Conservation (phyloP, 2,329 filamentous ascomycete genomes). For the Metarhizium anisopliae region DNA sequence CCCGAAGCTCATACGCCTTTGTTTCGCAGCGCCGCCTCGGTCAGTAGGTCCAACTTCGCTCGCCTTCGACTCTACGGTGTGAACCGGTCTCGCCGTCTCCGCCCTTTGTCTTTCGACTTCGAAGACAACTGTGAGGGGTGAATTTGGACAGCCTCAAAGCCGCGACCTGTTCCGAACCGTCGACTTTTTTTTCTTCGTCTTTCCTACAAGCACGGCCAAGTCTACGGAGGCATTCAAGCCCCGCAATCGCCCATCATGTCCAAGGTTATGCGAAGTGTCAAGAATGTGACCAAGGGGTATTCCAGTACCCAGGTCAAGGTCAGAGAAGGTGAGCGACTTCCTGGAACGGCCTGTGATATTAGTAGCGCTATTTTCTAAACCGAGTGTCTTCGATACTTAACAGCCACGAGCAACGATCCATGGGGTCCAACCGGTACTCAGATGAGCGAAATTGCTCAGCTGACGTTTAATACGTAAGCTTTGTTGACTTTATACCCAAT, state of each 20-base stretch:
- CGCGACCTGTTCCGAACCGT: not conserved
- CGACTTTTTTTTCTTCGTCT: not conserved
- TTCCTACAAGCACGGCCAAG: not conserved
- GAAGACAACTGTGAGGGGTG: not conserved
- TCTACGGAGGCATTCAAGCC: slow-evolving; percentile 2
- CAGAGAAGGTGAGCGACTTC: slow-evolving; percentile 63
- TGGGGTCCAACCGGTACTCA: slow-evolving; percentile 97
- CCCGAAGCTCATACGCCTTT: not conserved
- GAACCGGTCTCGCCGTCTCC: not conserved
- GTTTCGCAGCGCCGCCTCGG: not conserved
- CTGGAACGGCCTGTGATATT: not conserved
- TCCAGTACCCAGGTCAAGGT: slow-evolving; percentile 96
- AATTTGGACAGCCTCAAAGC: not conserved
- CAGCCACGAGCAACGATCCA: slow-evolving; percentile 96
- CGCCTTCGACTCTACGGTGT: not conserved
- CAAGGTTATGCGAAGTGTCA: slow-evolving; percentile 92
- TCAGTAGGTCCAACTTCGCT: not conserved
- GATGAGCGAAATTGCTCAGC: slow-evolving; percentile 96
- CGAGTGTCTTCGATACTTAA: slow-evolving; percentile 11
- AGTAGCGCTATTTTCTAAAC: not conserved
- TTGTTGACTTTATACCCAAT: not conserved
- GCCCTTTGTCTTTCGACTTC: not conserved
- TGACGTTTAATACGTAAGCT: slow-evolving; percentile 89
- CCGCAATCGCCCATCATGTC: slow-evolving; percentile 57
- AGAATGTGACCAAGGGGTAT: slow-evolving; percentile 99